Evolutionary conservation across 2,329 filamentous ascomycete genomes (phyloP).

Genomic region (Malbranchea zuffiana): DNA sequence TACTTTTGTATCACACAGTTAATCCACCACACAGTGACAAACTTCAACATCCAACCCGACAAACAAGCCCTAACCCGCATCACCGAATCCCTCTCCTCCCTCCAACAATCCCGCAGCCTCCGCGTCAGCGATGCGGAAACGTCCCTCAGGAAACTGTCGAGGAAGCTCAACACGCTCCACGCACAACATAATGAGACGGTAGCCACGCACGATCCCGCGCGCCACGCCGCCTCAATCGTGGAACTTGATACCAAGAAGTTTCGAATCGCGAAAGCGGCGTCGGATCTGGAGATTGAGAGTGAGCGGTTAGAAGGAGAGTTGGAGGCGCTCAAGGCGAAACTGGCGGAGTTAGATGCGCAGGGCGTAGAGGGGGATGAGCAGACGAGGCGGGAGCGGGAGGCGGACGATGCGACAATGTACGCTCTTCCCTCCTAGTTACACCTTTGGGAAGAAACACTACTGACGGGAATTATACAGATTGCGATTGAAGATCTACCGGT

Average conservation of each 20-base stretch:
- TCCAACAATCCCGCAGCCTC: conserved; percentile 73
- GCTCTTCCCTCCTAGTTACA: conserved; percentile 14
- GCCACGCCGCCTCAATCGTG: conserved; percentile 74
- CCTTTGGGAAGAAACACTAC: no score
- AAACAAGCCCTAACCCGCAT: conserved; percentile 74
- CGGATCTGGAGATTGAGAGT: conserved; percentile 85
- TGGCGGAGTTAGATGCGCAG: conserved; percentile 77
- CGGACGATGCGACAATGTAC: conserved; percentile 41
- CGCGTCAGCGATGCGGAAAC: conserved; percentile 61
- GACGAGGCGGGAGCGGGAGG: conserved; percentile 41
- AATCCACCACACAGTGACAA: conserved; percentile 79
- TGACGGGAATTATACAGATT: conserved; percentile 39
- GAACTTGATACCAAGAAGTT: conserved; percentile 89
- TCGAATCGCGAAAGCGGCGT: conserved; percentile 80
- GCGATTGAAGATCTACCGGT: conserved; percentile 81
- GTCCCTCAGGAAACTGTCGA: conserved; percentile 59
- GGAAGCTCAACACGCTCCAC: conserved; percentile 62
- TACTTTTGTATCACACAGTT: conserved; percentile 44
- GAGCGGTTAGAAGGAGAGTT: conserved; percentile 75
- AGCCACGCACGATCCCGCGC: conserved; percentile 60
- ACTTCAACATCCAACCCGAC: conserved; percentile 91
- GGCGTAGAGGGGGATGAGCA: conserved; percentile 62
- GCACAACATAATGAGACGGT: conserved; percentile 69
- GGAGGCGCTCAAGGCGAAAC: conserved; percentile 59
- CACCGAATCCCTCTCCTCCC: conserved; percentile 66